These are phyloP conservation scores for Solanum virginianum DNA, from an alignment of 257 asterid genomes.

Conservation along the genomic window DNA sequence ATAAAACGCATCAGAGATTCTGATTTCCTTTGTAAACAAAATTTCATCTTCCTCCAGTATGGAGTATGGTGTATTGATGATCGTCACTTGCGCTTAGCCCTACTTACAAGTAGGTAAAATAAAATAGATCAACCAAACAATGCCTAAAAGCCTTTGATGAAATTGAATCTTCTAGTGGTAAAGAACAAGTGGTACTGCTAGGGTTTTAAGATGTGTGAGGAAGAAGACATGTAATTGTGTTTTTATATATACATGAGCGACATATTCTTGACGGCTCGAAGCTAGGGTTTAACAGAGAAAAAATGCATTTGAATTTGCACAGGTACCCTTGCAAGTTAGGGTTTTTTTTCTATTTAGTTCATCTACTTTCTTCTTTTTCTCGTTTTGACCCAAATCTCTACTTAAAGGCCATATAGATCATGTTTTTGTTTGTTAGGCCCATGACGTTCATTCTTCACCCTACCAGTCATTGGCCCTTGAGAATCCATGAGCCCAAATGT, in stretches of 20 bases:
- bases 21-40: constrained; percentile 28
- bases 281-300: background rate
- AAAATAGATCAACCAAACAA: background rate
- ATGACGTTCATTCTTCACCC: background rate
- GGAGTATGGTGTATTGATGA: constrained; percentile 16
- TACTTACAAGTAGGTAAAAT: background rate
- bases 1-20: constrained; percentile 38
- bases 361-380: too few species aligned
- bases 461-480: background rate
- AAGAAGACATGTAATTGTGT: background rate
- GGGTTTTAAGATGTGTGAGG: background rate
- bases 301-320: background rate
- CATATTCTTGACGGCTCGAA: background rate
- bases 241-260: background rate
- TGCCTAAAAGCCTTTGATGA: too few species aligned
- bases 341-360: background rate
- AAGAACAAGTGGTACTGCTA: background rate
- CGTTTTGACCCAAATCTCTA: background rate
- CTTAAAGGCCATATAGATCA: background rate
- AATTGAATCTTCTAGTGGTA: background rate
- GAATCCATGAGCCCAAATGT: background rate
- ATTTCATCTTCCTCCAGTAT: constrained; percentile 23
- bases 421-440: background rate
- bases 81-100: constrained; percentile 18
- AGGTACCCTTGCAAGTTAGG: background rate